These are phyloP conservation scores for Ogataea saltuana DNA, from an alignment of 805 yeast species.

Conservation along the genomic window DNA sequence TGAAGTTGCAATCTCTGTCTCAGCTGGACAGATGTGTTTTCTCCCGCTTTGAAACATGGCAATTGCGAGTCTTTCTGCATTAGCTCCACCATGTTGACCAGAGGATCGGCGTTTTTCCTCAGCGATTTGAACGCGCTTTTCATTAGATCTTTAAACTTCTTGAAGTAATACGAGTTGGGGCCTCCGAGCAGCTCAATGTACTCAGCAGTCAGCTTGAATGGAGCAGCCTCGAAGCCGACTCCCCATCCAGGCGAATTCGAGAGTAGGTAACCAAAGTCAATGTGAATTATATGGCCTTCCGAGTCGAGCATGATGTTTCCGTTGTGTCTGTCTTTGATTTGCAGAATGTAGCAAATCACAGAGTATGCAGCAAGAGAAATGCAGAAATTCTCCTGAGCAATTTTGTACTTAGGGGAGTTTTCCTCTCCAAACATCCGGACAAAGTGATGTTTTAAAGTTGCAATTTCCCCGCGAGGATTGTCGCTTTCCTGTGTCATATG, in stretches of 20 bases:
- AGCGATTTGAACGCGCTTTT: slow-evolving; percentile 74
- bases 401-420: slow-evolving; percentile 52
- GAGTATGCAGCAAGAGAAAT: slow-evolving; percentile 89
- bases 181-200: slow-evolving; percentile 91
- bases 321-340: slow-evolving; percentile 94
- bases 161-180: slow-evolving; percentile 56
- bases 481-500: slow-evolving; percentile 65
- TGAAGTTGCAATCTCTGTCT: slow-evolving; percentile 82
- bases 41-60: slow-evolving; percentile 92
- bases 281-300: slow-evolving; percentile 93
- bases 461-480: slow-evolving; percentile 68
- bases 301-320: slow-evolving; percentile 97
- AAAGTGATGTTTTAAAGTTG: slow-evolving; percentile 79
- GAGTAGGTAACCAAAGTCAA: slow-evolving; percentile 91
- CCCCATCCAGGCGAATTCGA: slow-evolving; percentile 92
- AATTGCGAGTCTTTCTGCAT: slow-evolving; percentile 90
- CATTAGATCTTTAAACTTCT: slow-evolving; percentile 59
- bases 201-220: slow-evolving; percentile 88
- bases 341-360: slow-evolving; percentile 82
- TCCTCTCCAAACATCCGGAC: slow-evolving; percentile 69
- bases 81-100: slow-evolving; percentile 82
- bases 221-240: slow-evolving; percentile 96
- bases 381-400: slow-evolving; percentile 85
- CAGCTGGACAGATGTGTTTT: slow-evolving; percentile 73
- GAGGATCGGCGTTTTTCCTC: slow-evolving; percentile 69